Conservation (phyloP, 306 rosid genomes). For the Styphnolobium japonicum region DNA sequence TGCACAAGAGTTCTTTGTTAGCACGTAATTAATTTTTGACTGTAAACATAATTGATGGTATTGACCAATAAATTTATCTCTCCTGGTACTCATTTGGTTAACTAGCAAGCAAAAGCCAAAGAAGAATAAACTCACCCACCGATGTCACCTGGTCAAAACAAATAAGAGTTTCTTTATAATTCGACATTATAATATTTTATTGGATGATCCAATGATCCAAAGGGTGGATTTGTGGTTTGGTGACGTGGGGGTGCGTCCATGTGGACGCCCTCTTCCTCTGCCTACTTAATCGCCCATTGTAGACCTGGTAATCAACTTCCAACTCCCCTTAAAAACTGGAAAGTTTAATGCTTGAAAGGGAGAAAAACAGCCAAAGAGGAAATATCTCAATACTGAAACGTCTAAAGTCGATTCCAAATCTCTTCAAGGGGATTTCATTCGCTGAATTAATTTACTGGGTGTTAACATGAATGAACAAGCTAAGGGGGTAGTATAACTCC, state of each 20-base stretch:
- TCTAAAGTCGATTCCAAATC: not conserved
- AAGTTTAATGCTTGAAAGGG: not conserved
- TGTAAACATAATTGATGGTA: not conserved
- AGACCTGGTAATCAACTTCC: slow-evolving; percentile 1
- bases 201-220: not conserved
- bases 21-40: not conserved
- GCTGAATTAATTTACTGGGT: not conserved
- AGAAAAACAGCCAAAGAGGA: not conserved
- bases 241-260: not conserved
- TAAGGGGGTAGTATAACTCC: slow-evolving; percentile 38
- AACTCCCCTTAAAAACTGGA: not conserved
- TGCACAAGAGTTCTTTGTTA: too few species aligned
- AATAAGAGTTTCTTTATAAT: not conserved
- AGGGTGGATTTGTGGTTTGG: not conserved
- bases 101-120: not conserved
- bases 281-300: slow-evolving; percentile 15
- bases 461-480: slow-evolving; percentile 46
- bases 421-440: not conserved
- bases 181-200: not conserved
- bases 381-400: not conserved
- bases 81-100: not conserved
- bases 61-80: too few species aligned
- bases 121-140: not conserved
- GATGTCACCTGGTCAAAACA: not conserved
- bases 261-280: slow-evolving; percentile 26